Evolutionary conservation across 129 eudicot species (phyloP), one percentile per base, ranked within the genome.

Genomic region (Flaveria linearis): DNA sequence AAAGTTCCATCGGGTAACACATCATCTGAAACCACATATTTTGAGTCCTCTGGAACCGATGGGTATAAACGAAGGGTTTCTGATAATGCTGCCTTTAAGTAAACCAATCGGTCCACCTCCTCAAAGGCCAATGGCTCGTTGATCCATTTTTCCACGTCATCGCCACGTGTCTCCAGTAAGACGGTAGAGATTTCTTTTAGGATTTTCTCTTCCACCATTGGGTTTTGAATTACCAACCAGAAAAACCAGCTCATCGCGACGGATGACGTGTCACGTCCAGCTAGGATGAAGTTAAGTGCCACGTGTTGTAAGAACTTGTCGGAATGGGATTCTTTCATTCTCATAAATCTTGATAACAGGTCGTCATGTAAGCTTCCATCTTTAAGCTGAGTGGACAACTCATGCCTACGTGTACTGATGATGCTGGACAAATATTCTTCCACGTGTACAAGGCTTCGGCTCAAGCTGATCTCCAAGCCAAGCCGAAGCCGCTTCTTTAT

Each of bases 201-300:
- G n/a, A 91, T 91, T 16, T 85, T 84, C 15, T 88, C 81, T 61
- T 91, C 95, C 17, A 88, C 86, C 36, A 55, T 70, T 15, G 98
- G 97, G 17, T 90, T 76, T n/a, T 93, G 94, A 51, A 81, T 90
- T 51, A 88, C 78, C 77, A 90, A 45, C 92, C 92, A 93, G 60
- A 93, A 93, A 79, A 90, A 93, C 98, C 98, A 92, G 86, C 96
- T 88, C 84, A 92, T 82, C 3, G 98, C 98, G 2, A 86, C 98
- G 1, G 98, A 93, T 65, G 98, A 90, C 68, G 98, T 92, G 95
- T 92, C 98, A 3, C 98, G 94, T 66, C 98, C 98, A 80, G 98
- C 98, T 74, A 93, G 91, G 95, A 93, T 93, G 89, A 93, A 93
- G 62, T 87, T 93, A 76, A 93, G 91, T 47, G 98, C 97, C 92